Evolutionary conservation across 371 early-diverging fungal genomes (phyloP).

Genomic region (Syncephalastrum racemosum): DNA sequence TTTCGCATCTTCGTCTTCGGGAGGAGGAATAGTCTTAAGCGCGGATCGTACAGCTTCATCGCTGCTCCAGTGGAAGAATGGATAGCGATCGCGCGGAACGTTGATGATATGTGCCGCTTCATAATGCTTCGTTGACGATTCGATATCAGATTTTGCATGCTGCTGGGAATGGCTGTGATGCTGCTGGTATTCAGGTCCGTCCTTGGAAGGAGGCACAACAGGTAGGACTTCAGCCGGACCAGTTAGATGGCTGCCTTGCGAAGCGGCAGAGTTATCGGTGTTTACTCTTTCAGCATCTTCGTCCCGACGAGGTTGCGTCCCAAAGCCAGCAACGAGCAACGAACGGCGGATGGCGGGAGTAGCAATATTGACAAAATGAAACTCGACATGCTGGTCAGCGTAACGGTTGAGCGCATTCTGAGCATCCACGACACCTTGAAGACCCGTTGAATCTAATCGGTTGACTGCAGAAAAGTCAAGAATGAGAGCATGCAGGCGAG

Average conservation of each 20-base stretch:
- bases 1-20: neutral
- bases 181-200: constrained; percentile 24
- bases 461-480: constrained; percentile 69
- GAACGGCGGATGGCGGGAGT: constrained; percentile 35
- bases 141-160: constrained; percentile 2
- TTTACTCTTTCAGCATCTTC: neutral
- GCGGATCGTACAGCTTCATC: constrained; percentile 51
- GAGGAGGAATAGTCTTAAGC: constrained; percentile 4
- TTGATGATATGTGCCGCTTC: too few relatives aligned
- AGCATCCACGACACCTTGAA: constrained; percentile 61
- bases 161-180: constrained; percentile 1
- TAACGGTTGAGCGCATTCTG: constrained; percentile 51
- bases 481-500: constrained; percentile 57
- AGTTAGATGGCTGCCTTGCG: constrained; percentile 1
- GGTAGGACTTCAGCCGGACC: constrained; percentile 35
- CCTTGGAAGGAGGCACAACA: constrained; percentile 40
- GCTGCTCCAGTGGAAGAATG: constrained; percentile 51
- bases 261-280: neutral
- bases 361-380: constrained; percentile 49
- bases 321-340: constrained; percentile 46
- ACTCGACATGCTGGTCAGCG: constrained; percentile 52
- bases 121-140: neutral
- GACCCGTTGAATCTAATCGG: constrained; percentile 61
- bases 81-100: constrained; percentile 29
- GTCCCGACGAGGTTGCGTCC: constrained; percentile 23